Evolutionary conservation across 805 yeast species (phyloP), one percentile per base, ranked within the genome.

Genomic region (Candida schatavii): DNA sequence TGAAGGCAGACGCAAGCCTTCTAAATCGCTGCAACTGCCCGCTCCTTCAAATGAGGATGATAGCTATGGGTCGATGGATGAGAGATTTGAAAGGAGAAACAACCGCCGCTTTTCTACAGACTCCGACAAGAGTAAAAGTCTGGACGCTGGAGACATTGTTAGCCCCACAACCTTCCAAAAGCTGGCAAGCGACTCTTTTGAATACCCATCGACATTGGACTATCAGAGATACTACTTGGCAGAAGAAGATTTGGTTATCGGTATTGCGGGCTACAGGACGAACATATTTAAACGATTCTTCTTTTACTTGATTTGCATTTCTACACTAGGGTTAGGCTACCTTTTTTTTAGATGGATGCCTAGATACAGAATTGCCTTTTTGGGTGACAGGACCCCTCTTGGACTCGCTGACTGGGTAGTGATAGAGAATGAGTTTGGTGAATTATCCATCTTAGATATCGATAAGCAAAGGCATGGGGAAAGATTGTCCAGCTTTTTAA

Each of bases 231-330:
- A 86, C 61, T 93, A 91, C 61, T 77, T 93, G 46, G 90, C 97
- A 0, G 98, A 93, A 60, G 99, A 93, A 59, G 99, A 93, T 67
- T 69, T 93, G 55, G 91, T 91, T 10, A 78, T 93, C 45, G 97
- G 96, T 46, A 85, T 93, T 47, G 99, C 97, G 0, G 98, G 98
- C 3, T 93, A 87, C 61, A 62, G 62, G 41, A 77, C 81, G 13
- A 76, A 82, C 10, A 55, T 55, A 37, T 41, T 72, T 49, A 77
- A 81, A 46, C 53, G 63, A 3, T 30, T 66, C 0, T 13, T 75
- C 0, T 89, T 83, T 57, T 74, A 77, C 45, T 11, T 75, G 0
- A 44, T 85, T 2, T 83, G 88, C 46, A 39, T 77, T 0, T 23
- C 64, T 2, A 79, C 97, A 0, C 59, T 78, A 3, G 99, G 99